Evolutionary conservation across 768 basidiomycete species (phyloP).

Genomic region (Mycena metata): DNA sequence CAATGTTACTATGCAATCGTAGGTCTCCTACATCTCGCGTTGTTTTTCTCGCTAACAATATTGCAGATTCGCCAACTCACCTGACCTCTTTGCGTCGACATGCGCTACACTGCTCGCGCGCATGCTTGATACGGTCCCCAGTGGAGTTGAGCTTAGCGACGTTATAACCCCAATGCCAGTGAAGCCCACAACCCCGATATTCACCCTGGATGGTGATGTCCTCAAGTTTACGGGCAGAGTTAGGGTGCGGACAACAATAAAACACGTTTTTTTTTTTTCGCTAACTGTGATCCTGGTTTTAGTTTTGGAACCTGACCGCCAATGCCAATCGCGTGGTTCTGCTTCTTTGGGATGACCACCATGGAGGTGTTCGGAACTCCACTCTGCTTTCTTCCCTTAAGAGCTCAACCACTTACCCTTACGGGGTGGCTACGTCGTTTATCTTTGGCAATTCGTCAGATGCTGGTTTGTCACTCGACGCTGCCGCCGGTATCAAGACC

Average conservation of each 20-base stretch:
- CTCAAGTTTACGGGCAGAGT: not conserved
- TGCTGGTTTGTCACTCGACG: not conserved
- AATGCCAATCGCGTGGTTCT: not conserved
- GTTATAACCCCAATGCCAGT: constrained; percentile 11
- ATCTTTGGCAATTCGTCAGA: not conserved
- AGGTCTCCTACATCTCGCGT: not conserved
- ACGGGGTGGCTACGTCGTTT: no score
- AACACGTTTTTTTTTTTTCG: not conserved
- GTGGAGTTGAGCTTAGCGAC: constrained; percentile 10
- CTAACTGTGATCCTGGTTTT: no score
- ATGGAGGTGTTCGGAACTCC: not conserved
- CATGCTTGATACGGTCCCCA: constrained; percentile 22
- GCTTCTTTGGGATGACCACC: not conserved
- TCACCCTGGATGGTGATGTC: not conserved
- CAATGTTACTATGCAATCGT: constrained; percentile 17
- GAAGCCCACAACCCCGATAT: not conserved
- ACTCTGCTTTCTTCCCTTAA: not conserved
- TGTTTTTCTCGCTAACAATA: not conserved
- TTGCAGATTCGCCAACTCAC: constrained; percentile 11
- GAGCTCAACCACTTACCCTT: no score
- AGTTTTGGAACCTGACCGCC: not conserved
- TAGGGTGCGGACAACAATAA: not conserved
- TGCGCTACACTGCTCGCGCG: constrained; percentile 13
- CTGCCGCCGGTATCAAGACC: not conserved
- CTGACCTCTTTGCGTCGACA: constrained; percentile 8